Evolutionary conservation across 1,284 basidiomycete genomes (phyloP), one percentile per base, ranked within the genome.

Genomic region (Irpex lacteus): DNA sequence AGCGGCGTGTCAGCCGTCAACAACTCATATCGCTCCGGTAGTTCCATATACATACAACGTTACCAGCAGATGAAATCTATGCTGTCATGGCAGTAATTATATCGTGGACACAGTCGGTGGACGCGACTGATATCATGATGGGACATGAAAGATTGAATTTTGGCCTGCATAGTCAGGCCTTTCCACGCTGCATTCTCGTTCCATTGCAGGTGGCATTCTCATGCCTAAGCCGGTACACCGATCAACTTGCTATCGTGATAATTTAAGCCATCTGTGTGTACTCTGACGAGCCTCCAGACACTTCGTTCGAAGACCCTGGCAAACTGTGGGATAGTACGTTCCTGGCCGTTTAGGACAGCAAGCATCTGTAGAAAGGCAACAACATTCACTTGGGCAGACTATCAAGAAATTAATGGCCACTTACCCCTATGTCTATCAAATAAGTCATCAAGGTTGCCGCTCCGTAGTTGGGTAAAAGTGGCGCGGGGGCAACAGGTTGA

Each of bases 261-360:
- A 9, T 53, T 18, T 9, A 2, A 18, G 18, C 50, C 50, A 18
- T 19, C 21, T 9, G 21, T 19, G 18, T 63, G 57, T 13, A 63
- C 60, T 32, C 36, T 18, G 11, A n/a, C 57, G 18, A 69, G 57
- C 55, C 65, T 65, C 68, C 69, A 70, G 3, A 67, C 68, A 1
- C 59, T 58, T 56, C 63, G 21, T 26, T 61, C 56, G 7, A 68
- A 61, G 34, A 69, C 56, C 50, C 65, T 50, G 15, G 21, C 19
- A 15, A 69, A 47, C 3, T 65, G 59, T 19, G 59, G 59, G 37
- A 67, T 18, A 0, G 68, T 70, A 37, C 69, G 68, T 47, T 69
- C 69, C n/a, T 63, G 49, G 6, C 66, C 68, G 50, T 70, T 69
- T 36, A 58, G 52, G 5, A 64, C 19, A 3, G 19, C 57, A 59